A percentile compares a stretch with the other conserved stretches of the same genome.
phyloP scores from a whole-genome alignment of 345 rosid species.

The Mangifera indica region DNA sequence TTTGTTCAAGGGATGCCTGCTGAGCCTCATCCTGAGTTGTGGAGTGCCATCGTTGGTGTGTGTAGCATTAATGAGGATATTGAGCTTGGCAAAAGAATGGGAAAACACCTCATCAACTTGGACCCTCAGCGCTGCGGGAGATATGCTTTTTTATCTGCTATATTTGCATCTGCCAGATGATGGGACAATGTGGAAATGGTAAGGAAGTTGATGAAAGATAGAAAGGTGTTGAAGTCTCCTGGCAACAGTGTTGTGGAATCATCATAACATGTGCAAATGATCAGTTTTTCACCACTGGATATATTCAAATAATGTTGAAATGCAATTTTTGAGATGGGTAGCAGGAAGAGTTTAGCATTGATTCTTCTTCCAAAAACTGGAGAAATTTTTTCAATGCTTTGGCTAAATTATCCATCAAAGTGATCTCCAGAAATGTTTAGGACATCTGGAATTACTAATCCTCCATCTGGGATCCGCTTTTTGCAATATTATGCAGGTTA shows the following conservation, averaged over 20 bases:
- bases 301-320: neutral
- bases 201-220: conserved; percentile 14
- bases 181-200: conserved; percentile 27
- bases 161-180: conserved; percentile 10
- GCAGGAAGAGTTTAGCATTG: neutral
- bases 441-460: neutral
- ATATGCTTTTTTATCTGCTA: conserved; percentile 29
- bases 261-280: neutral
- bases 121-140: conserved; percentile 32
- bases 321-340: neutral
- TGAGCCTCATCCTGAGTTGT: conserved; percentile 35
- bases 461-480: neutral
- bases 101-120: conserved; percentile 25
- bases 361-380: neutral
- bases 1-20: conserved; percentile 34
- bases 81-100: conserved; percentile 20
- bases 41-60: conserved; percentile 41
- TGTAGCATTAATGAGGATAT: conserved; percentile 39
- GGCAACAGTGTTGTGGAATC: conserved; percentile 19
- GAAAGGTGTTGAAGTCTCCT: conserved; percentile 19
- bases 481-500: no score
- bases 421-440: neutral
- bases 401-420: neutral
- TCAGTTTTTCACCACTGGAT: neutral
- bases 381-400: neutral